Evolutionary conservation across 176 grass and related monocot genomes (phyloP).

Genomic region (Musa schizocarpa): DNA sequence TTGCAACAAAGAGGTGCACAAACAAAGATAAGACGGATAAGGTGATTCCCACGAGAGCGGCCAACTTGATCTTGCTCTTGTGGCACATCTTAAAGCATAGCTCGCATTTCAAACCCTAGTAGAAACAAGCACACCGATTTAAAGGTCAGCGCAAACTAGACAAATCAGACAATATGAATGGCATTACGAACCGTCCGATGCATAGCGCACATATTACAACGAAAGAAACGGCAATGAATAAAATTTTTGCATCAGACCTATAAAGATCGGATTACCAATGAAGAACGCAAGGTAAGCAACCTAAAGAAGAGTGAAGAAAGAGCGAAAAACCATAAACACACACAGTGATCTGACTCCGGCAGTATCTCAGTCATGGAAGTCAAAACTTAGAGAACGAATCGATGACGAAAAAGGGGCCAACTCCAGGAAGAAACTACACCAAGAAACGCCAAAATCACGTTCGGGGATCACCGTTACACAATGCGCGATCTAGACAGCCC

Average conservation of each 20-base stretch:
- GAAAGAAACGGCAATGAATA: not conserved
- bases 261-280: not conserved
- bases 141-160: not conserved
- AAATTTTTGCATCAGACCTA: too few relatives aligned
- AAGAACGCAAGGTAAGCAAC: not conserved
- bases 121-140: not conserved
- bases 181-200: not conserved
- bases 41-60: constrained; percentile 52
- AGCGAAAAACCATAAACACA: not conserved
- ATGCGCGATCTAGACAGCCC: not conserved
- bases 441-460: not conserved
- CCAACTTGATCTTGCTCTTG: constrained; percentile 93
- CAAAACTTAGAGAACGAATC: not conserved
- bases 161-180: not conserved
- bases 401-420: not conserved
- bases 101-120: constrained; percentile 3
- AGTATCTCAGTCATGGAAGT: not conserved
- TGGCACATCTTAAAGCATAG: constrained; percentile 58
- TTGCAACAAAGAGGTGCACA: constrained; percentile 85
- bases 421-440: too few relatives aligned
- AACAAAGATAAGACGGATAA: constrained; percentile 73
- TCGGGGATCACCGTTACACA: not conserved
- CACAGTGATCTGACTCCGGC: not conserved
- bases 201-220: not conserved
- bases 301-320: not conserved